Evolutionary conservation across 106 monocot species (phyloP), one percentile per base, ranked within the genome.

Genomic region (Apostasia shenzhenica): DNA sequence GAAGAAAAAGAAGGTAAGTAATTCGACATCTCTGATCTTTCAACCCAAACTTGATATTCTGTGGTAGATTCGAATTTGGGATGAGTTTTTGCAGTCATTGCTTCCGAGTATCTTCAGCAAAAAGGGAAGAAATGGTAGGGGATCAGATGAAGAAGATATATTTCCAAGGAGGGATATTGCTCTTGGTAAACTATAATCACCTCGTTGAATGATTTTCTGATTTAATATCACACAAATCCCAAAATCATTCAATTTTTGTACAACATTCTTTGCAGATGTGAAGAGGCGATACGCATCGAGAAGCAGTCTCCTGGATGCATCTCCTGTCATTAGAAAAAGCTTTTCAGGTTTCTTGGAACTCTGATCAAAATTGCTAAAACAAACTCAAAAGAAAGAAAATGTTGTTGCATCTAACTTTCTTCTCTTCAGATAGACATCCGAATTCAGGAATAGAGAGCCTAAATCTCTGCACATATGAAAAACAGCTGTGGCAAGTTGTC

Each of bases 1-100:
- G 50, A 85, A 83, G 60, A 85, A 85, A 72, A 89, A 85, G 41
- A 90, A 81, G 85, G 85, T 85, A 70, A 45, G 85, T 85, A 70
- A 45, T 54, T 57, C 5, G 13, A 70, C 71, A 26, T 2, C 1
- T 14, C 13, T 8, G 7, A 6, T 60, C 0, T 61, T 1, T 46
- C 41, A 57, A 3, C 54, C 47, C 1, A 55, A 51, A 51, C 66
- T 66, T 39, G 57, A 52, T 11, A 42, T 6, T 14, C 6, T 2
- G 47, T 44, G 11, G 41, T 44, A 0, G 61, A 13, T 44, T 61
- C 41, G 12, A 61, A 61, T 45, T 12, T 2, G 5, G 26, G 26
- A 26, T 26, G 26, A 26, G n/a, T 14, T 12, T 63, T 48, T 39
- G 39, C 58, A 90, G 90, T 83, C 86, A 8, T 73, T 86, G 39